A percentile compares a stretch with the other conserved stretches of the same genome.
phyloP scores from a whole-genome alignment of 805 yeast species.

The Hanseniaspora hatyaiensis region DNA sequence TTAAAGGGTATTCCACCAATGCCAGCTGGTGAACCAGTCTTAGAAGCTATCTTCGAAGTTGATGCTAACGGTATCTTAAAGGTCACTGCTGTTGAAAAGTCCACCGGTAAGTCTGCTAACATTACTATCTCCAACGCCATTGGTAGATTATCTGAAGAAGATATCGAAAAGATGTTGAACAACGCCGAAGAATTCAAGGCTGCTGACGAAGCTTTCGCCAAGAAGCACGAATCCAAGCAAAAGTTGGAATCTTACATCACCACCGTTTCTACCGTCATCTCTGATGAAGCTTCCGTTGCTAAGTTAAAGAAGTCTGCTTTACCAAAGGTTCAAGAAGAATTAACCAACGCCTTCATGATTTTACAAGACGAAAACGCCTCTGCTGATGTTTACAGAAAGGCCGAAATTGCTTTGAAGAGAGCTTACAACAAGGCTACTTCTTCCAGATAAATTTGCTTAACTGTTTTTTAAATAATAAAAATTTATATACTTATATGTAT shows the following conservation, averaged over 20 bases:
- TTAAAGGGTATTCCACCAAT: conserved; percentile 96
- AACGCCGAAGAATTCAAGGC: conserved; percentile 99
- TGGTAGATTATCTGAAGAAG: conserved; percentile 93
- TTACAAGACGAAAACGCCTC: conserved; percentile 91
- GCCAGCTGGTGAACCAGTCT: conserved; percentile 98
- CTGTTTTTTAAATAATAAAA: conserved; percentile 20
- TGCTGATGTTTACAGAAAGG: conserved; percentile 97
- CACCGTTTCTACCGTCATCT: conserved; percentile 86
- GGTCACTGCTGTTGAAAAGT: conserved; percentile 97
- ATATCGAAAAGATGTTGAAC: conserved; percentile 95
- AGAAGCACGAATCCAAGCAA: conserved; percentile 98
- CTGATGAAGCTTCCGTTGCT: conserved; percentile 96
- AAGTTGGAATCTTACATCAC: conserved; percentile 97
- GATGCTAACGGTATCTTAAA: conserved; percentile 99
- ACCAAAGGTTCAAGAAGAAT: conserved; percentile 95
- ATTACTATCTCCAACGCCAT: conserved; percentile 98
- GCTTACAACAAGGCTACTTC: conserved; percentile 99
- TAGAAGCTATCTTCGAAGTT: conserved; percentile 97
- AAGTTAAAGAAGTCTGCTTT: conserved; percentile 94
- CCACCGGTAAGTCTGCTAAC: conserved; percentile 96
- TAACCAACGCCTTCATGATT: conserved; percentile 96
- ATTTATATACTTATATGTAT: too few relatives aligned
- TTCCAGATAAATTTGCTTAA: conserved; percentile 57
- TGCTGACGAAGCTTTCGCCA: conserved; percentile 98
- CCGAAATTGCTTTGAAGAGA: conserved; percentile 97